phyloP scores from a whole-genome alignment of 208 protist species.

The Acanthamoeba divionensis region DNA sequence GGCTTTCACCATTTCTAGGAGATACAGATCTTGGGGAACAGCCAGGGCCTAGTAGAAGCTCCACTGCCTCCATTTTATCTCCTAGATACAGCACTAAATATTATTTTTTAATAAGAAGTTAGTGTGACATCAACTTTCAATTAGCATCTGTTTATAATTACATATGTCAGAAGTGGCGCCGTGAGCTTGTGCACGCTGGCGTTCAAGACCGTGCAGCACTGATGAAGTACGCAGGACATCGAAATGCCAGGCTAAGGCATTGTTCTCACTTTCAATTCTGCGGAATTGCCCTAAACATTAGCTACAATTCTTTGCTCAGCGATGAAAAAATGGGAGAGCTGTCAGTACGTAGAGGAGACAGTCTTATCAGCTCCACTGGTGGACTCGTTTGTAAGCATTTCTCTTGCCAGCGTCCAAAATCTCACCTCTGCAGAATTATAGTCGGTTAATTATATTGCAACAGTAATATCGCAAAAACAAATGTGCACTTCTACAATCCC shows the following conservation, averaged over 20 bases:
- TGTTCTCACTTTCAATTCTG: background rate
- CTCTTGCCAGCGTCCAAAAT: background rate
- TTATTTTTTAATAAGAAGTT: background rate
- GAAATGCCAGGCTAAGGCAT: background rate
- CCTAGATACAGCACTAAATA: background rate
- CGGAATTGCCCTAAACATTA: background rate
- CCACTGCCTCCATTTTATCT: background rate
- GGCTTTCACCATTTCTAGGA: no score
- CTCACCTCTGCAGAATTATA: background rate
- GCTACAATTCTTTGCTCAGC: background rate
- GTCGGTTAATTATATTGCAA: background rate
- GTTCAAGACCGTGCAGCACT: no score
- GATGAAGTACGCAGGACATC: background rate
- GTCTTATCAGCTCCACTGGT: background rate
- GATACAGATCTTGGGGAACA: slow-evolving; percentile 12
- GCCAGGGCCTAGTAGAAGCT: background rate
- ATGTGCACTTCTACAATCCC: no score
- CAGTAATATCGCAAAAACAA: background rate
- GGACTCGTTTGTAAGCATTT: background rate
- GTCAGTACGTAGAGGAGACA: background rate
- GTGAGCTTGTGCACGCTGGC: no score
- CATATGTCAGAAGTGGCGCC: background rate
- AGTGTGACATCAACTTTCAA: background rate
- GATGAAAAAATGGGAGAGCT: background rate
- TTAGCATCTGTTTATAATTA: background rate